Percentiles rank a stretch among this genome's conserved stretches.
phyloP scores from a whole-genome alignment of 1,139 yeast species.

The Pichia sp. region DNA sequence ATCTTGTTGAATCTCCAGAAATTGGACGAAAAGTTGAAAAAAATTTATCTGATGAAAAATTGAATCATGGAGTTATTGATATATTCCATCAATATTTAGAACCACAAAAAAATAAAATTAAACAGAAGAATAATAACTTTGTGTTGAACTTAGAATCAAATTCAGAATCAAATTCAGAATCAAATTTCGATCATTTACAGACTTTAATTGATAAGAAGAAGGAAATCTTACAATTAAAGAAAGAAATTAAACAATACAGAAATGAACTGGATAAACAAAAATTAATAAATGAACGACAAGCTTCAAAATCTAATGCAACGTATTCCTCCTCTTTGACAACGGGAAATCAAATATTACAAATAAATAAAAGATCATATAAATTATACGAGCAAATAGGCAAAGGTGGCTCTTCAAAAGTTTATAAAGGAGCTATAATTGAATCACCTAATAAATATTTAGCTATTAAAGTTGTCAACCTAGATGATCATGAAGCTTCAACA shows the following conservation, averaged over 20 bases:
- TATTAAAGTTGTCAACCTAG: slow-evolving; percentile 73
- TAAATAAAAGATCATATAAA: slow-evolving; percentile 64
- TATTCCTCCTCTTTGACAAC: neutral
- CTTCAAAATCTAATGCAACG: neutral
- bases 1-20: slow-evolving; percentile 8
- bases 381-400: slow-evolving; percentile 74
- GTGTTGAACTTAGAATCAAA: neutral
- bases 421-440: slow-evolving; percentile 51
- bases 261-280: slow-evolving; percentile 8
- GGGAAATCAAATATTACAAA: slow-evolving; percentile 23
- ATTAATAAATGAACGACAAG: slow-evolving; percentile 7
- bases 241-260: slow-evolving; percentile 17
- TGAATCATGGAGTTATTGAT: slow-evolving; percentile 13
- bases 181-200: slow-evolving; percentile 10
- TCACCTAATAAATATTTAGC: slow-evolving; percentile 60
- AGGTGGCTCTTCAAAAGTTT: slow-evolving; percentile 93
- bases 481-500: slow-evolving; percentile 71
- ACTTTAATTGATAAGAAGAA: slow-evolving; percentile 11
- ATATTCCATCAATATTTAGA: slow-evolving; percentile 2
- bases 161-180: neutral
- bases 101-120: neutral
- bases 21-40: slow-evolving; percentile 2
- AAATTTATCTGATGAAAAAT: slow-evolving; percentile 17
- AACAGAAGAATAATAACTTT: neutral
- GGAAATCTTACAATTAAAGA: slow-evolving; percentile 10